Base-by-base conservation (phyloP, 1,284 basidiomycete genomes). In the Apiotrichum laibachii region DNA sequence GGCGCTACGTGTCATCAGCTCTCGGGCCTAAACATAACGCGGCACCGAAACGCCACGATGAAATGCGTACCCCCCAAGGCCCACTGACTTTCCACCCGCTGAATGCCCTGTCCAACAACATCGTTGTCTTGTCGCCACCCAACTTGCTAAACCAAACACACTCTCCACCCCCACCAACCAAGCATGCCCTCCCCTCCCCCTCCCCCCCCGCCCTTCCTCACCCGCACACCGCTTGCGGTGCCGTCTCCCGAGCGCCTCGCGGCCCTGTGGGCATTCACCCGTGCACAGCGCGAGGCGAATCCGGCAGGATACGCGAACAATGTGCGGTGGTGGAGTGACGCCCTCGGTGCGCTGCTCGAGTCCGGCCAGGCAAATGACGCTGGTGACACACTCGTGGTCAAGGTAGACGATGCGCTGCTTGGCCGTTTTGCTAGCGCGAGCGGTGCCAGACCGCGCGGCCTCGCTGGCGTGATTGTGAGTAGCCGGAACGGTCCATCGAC, bases 211-310 rank as follows among this genome's bases (percentile, higher is more conserved):
- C 62, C 70, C 16, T 71, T 71, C 60, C 64, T 72, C 40, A 19
- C 45, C 19, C 44, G 62, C 7, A 50, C 52, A 6, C 63, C 70
- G 11, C 57, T 64, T 10, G 31, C 67, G 10, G 57, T 58, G 83
- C 12, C 81, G 73, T 40, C 82, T 81, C 12, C 63, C 52, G 62
- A 70, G 19, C 86, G 92, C 12, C 81, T 96, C 0, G 86, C 88
- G 65, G 86, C 92, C 0, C 81, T 97, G 16, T 97, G 94, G 77
- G 87, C 92, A 3, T 91, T 94, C 70, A 86, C 95, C 56, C 86
- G 89, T 0, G 82, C 85, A 9, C 91, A 94, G 78, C 89, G 88
- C 66, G 80, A 84, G 35, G 88, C 90, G 1, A 95, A 97, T 73
- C 88, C 90, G 0, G 83, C 87, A 5, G 87, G 90, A 3, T 97